These are phyloP conservation scores for Rhododendron williamsianum DNA, from an alignment of 148 eudicot species.

Conservation along the genomic window DNA sequence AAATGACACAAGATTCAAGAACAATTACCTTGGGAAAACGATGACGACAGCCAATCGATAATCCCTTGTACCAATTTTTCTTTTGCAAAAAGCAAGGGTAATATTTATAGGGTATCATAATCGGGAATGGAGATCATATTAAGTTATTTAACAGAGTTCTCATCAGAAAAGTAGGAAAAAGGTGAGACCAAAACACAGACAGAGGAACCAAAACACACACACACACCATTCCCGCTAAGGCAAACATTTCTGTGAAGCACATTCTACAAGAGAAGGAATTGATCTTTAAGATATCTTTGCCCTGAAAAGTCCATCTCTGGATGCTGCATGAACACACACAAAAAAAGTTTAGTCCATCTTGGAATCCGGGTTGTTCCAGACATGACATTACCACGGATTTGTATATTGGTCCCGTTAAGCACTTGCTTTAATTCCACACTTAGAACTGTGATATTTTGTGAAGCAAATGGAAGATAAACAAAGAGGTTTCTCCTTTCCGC, in stretches of 20 bases:
- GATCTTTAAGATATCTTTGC: constrained; percentile 28
- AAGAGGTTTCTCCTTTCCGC: background rate
- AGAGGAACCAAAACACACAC: background rate
- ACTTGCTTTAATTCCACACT: background rate
- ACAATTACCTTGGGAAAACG: background rate
- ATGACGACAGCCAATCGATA: background rate
- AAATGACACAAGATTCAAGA: background rate
- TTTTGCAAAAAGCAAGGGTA: background rate
- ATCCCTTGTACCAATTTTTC: background rate
- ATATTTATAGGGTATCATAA: background rate
- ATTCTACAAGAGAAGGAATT: background rate
- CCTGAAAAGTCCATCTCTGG: constrained; percentile 71
- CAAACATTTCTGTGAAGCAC: background rate
- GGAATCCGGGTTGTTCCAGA: background rate
- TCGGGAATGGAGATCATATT: background rate
- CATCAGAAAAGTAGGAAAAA: background rate
- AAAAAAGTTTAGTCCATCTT: background rate
- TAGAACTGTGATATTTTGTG: background rate
- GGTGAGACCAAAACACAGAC: background rate
- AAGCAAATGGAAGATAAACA: background rate
- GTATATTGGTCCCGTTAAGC: background rate
- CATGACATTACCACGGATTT: background rate
- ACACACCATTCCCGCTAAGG: background rate
- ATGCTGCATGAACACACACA: constrained; percentile 42
- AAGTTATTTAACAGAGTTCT: background rate